Conservation (phyloP, 139 green algal genomes). For the Micromonas commoda region DNA sequence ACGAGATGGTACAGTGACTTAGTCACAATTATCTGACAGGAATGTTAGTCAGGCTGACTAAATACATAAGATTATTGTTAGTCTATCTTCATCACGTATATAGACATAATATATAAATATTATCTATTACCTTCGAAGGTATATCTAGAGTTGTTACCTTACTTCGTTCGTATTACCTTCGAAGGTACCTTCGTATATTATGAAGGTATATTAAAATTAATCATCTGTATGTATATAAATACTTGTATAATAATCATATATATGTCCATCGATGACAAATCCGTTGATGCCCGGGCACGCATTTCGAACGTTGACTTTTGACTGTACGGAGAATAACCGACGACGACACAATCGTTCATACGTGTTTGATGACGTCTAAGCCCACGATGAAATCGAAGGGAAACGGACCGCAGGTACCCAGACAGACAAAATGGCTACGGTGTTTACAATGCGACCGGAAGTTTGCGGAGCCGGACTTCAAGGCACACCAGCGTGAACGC, state of each 20-base stretch:
- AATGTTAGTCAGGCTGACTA: too few relatives aligned
- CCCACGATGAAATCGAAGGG: background rate
- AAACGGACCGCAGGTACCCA: background rate
- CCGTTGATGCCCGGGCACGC: too few relatives aligned
- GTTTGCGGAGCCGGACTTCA: background rate
- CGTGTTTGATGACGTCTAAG: background rate
- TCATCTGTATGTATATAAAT: background rate
- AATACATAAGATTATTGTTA: too few relatives aligned
- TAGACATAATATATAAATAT: too few relatives aligned
- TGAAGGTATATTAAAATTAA: background rate
- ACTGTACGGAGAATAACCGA: background rate
- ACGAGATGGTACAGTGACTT: too few relatives aligned
- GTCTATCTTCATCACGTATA: too few relatives aligned
- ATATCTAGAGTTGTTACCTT: too few relatives aligned
- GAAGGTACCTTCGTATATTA: background rate
- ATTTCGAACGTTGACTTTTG: too few relatives aligned
- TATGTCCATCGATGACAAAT: too few relatives aligned
- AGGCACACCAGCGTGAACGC: background rate
- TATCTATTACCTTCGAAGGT: too few relatives aligned
- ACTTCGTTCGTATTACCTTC: too few relatives aligned
- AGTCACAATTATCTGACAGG: too few relatives aligned
- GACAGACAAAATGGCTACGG: background rate
- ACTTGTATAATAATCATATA: background rate
- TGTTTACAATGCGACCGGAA: background rate
- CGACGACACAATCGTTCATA: background rate